Evolutionary conservation across 169 alveolate genomes (phyloP), one percentile per base, ranked within the genome.

Genomic region (Theileria luwenshuni): DNA sequence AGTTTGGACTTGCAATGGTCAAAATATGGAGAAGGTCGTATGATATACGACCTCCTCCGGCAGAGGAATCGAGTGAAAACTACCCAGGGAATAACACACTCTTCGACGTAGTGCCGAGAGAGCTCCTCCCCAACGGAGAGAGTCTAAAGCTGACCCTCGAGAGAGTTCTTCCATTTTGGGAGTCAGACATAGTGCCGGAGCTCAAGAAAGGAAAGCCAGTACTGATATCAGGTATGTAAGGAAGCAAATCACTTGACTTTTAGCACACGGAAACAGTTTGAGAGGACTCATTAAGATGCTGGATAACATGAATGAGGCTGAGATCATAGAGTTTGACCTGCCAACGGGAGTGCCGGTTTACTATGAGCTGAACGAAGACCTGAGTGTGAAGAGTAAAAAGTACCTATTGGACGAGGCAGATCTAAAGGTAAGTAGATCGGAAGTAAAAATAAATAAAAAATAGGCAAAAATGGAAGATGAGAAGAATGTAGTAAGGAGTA

Each of bases 181-280:
- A 92, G 77, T 98, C 94, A 76, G 83, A 76, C 21, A 96, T 97
- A 52, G 96, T 96, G 43, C 99, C 98, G 2, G 90, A 90, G 25
- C 76, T 96, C 64, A 85, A 94, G 74, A 90, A 86, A 21, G 99
- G 98, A 8, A 87, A 95, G 79, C 94, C 92, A 25, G 98, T 96
- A 21, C 84, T 96, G 45, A 95, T 96, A 38, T 94, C 90, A 33
- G 81, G 87, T 79, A 62, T 3, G 85, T 49, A 19, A 59, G 27
- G 23, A 13, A 8, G 21, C 41, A 15, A 35, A 83, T 80, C 6
- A 35, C 83, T 32, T 86, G 75, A n/a, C 92, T 61, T 27, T 10
- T 74, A 79, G 99, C 99, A 27, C 99, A 98, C 83, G 99, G 99
- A n/a, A 98, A 98, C 91, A 94, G 98, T 28, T 87, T 98, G 42